Percentiles rank a stretch among this genome's conserved stretches.
Conservation (phyloP, 1,139 yeast genomes). For the Candida tetrigidarum region DNA sequence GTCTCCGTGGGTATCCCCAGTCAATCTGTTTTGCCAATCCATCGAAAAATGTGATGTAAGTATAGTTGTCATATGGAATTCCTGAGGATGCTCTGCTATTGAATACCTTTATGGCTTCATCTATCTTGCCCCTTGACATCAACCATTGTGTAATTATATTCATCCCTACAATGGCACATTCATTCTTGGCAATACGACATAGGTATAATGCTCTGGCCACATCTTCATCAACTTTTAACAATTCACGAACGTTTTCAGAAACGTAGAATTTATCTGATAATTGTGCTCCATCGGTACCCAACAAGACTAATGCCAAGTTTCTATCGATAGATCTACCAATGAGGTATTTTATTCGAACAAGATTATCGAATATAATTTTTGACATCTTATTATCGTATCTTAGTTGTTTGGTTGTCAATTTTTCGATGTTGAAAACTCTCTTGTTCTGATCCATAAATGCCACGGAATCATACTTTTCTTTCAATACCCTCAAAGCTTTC, state of each 20-base stretch:
- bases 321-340: conserved; percentile 39
- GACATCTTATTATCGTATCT: conserved; percentile 22
- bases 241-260: conserved; percentile 53
- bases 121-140: conserved; percentile 42
- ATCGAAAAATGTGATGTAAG: conserved; percentile 58
- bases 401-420: conserved; percentile 27
- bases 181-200: conserved; percentile 47
- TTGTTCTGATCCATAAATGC: conserved; percentile 20
- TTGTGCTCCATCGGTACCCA: conserved; percentile 62
- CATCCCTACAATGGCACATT: conserved; percentile 61
- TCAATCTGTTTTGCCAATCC: conserved; percentile 52
- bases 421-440: conserved; percentile 17
- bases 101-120: conserved; percentile 50
- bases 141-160: conserved; percentile 59
- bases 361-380: conserved; percentile 31
- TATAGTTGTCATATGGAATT: conserved; percentile 54
- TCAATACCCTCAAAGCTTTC: background rate
- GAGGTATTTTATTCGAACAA: conserved; percentile 29
- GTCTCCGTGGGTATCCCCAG: conserved; percentile 37
- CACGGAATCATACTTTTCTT: conserved; percentile 22
- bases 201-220: conserved; percentile 56
- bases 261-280: conserved; percentile 59
- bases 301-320: conserved; percentile 49
- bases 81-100: conserved; percentile 65
- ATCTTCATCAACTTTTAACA: conserved; percentile 50